Base-by-base conservation (phyloP, 768 basidiomycete species). In the Calocybe gangraenosa region DNA sequence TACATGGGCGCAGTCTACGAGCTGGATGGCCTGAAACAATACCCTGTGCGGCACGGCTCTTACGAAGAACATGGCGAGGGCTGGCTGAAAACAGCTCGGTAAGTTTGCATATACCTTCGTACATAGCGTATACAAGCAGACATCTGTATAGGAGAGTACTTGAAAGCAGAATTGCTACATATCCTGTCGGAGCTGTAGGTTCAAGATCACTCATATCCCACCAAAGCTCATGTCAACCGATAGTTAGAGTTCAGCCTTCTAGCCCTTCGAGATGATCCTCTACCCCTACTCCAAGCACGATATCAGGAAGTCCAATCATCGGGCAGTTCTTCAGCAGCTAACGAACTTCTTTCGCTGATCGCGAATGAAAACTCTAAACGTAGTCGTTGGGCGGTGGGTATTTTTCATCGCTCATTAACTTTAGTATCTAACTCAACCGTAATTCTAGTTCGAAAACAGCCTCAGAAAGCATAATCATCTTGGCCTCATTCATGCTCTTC, bases 211-310 rank as follows among this genome's bases (percentile, higher is more conserved):
- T 22, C 17, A 41, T 8, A 22, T 19, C 35, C 32, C 20, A 33
- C 44, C 20, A 37, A 28, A 28, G 11, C 25, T 28, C 5, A 28
- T 48, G 42, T 13, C 41, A 18, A 38, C 30, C 4, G 19, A 18
- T 37, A 94, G 92, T 73, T 95, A 42, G 90, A 94, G 60, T 97
- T 97, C 71, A 93, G 87, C 63, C 78, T 97, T 28, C 79, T 96
- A 28, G 92, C 90, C 5, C 69, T 99, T 35, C 84, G 86, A 44
- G 82, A 87, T 34, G 87, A 92, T 59, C 87, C 90, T 22, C 54
- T 96, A 19, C 87, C 87, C 10, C 56, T 63, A 4, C 74, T 97
- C 18, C 76, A 81, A 59, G 58, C 70, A 18, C 79, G 83, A 40
- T 62, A 92, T 18, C 64, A 72, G 40, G 67, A 63, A 50, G 65